Conservation (phyloP, 306 rosid species). For the Pterocarpus santalinus region DNA sequence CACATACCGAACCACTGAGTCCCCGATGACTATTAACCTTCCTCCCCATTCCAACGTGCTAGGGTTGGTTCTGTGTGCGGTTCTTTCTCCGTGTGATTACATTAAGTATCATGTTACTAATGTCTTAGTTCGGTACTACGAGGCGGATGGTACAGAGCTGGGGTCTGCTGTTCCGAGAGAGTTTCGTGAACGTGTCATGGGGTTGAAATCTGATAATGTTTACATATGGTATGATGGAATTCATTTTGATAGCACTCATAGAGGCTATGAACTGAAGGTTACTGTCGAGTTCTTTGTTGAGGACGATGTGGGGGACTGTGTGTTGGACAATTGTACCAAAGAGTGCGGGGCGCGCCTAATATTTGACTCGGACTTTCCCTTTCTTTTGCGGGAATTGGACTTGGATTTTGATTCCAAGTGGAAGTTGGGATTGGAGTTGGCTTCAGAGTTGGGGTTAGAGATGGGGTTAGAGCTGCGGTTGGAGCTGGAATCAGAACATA, state of each 20-base stretch:
- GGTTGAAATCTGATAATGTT: conserved; percentile 17
- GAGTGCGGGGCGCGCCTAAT: neutral
- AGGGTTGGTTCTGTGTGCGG: neutral
- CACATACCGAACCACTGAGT: neutral
- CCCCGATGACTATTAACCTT: neutral
- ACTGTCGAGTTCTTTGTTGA: neutral
- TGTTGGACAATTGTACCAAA: neutral
- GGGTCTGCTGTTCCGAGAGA: no score
- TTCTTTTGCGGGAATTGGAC: neutral
- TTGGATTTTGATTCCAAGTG: no score
- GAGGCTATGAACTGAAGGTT: neutral
- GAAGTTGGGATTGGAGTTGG: no score
- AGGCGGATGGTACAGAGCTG: neutral
- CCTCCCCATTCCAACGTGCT: neutral
- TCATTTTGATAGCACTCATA: neutral
- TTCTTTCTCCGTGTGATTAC: neutral
- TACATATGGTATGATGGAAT: neutral
- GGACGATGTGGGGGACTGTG: neutral
- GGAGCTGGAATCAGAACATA: neutral
- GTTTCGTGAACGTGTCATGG: neutral
- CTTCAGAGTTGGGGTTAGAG: neutral
- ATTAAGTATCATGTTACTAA: neutral
- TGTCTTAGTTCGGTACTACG: neutral
- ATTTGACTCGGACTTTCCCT: neutral
- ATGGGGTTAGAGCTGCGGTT: neutral